Evolutionary conservation across 495 filamentous ascomycete genomes (phyloP), one percentile per base, ranked within the genome.

Genomic region (Hypoxylon intermedium): DNA sequence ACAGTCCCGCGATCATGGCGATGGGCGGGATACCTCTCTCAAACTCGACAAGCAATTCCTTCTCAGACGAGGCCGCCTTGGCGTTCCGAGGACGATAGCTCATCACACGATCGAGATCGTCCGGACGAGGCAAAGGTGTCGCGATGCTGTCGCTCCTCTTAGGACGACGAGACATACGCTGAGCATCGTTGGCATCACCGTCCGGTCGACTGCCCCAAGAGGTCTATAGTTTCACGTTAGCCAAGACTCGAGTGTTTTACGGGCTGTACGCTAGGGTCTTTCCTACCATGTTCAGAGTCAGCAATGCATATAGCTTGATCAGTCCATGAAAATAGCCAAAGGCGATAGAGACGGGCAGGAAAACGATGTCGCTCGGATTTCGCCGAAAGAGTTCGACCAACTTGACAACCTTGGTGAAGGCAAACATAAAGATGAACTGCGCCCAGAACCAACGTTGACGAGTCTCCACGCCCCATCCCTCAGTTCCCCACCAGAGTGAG

Each of bases 201-300:
- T 87, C 85, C 34, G 82, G 83, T 53, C 86, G 81, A 59, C 84
- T 88, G 44, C 86, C 86, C 86, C 86, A 89, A 4, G 86, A 86
- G 21, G 86, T 89, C 85, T 89, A 59, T 86, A 53, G 38, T 34
- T 23, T 9, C 16, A 58, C 34, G 53, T 75, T 21, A 74, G 72
- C 53, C 7, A 3, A 34, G 5, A 6, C 18, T 38, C 36, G n/a
- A 46, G 23, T 0, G 24, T 33, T 43, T 11, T 7, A 31, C 4
- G 20, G n/a, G 15, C 11, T 51, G 44, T n/a, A n/a, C 15, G 6
- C 12, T 13, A 15, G 11, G 20, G 7, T 45, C 13, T 37, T 15
- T 26, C 65, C 15, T 69, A 69, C 68, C 66, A 71, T 67, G 24
- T 71, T 71, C 19, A 71, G 42, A 19, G 85, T 88, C 9, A 86